A percentile compares a stretch with the other conserved stretches of the same genome.
Evolutionary conservation across 768 basidiomycete species (phyloP).

Genomic region (Termitomyces sp.): DNA sequence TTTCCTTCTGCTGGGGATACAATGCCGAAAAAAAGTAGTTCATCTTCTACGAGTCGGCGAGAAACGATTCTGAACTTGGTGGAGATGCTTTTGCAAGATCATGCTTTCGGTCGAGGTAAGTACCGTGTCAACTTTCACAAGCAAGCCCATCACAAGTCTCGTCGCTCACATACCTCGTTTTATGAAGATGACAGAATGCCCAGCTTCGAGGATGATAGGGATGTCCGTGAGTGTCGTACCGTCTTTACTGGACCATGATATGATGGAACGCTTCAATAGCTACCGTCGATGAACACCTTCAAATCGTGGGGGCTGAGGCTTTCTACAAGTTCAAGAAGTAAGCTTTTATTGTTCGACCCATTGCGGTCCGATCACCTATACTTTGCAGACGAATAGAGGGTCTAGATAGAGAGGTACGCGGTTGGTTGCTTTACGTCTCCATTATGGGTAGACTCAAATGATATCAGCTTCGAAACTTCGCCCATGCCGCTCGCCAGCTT

Average conservation of each 20-base stretch:
- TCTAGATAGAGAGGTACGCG: constrained; percentile 56
- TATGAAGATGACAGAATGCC: constrained; percentile 30
- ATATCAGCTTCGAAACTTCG: constrained; percentile 62
- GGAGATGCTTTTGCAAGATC: constrained; percentile 40
- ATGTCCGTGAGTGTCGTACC: constrained; percentile 49
- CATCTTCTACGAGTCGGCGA: constrained; percentile 27
- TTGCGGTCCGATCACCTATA: neutral
- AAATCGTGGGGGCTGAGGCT: constrained; percentile 57
- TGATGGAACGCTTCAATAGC: constrained; percentile 26
- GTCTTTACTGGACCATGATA: neutral
- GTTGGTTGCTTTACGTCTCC: neutral
- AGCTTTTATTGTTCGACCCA: neutral
- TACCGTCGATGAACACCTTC: constrained; percentile 64
- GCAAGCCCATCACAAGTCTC: neutral
- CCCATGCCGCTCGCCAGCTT: constrained; percentile 69
- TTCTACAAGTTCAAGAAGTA: constrained; percentile 63
- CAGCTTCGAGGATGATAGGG: constrained; percentile 57
- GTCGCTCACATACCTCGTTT: neutral
- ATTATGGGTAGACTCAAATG: neutral
- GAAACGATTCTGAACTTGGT: constrained; percentile 47
- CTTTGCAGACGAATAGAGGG: constrained; percentile 46
- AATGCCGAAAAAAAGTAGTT: constrained; percentile 21
- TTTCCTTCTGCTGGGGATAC: constrained; percentile 15
- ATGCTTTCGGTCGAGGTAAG: constrained; percentile 25
- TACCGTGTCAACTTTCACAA: neutral